Evolutionary conservation across 1,284 basidiomycete species (phyloP).

Genomic region (Naganishia albida): DNA sequence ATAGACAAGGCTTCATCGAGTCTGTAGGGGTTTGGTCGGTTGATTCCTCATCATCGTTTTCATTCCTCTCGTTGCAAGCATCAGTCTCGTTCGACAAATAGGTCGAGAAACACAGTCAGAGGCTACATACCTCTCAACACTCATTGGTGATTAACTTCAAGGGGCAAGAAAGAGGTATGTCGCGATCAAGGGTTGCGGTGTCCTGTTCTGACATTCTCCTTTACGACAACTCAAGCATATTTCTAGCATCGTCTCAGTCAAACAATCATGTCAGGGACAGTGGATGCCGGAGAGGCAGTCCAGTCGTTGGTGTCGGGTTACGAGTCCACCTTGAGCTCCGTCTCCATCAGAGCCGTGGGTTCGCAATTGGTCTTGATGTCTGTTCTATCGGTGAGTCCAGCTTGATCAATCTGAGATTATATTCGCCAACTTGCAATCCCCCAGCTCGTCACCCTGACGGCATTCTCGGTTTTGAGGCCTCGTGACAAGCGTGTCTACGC

Average conservation of each 20-base stretch:
- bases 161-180: neutral
- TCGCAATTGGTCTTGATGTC: slow-evolving; percentile 76
- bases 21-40: too few relatives aligned
- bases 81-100: too few relatives aligned
- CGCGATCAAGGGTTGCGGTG: neutral
- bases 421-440: neutral
- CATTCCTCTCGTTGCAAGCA: neutral
- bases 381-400: slow-evolving; percentile 62
- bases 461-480: slow-evolving; percentile 75
- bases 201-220: neutral
- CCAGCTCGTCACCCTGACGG: slow-evolving; percentile 63
- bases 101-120: neutral
- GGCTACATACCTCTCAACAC: slow-evolving; percentile 5
- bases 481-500: slow-evolving; percentile 60
- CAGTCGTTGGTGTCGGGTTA: slow-evolving; percentile 28
- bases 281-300: slow-evolving; percentile 24
- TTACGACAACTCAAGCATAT: too few relatives aligned
- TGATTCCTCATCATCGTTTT: neutral
- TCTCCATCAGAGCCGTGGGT: slow-evolving; percentile 70
- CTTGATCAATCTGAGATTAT: slow-evolving; percentile 35
- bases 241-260: neutral
- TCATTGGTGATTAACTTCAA: neutral
- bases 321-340: slow-evolving; percentile 25
- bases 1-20: too few relatives aligned
- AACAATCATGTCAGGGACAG: slow-evolving; percentile 16